Conservation (phyloP, 257 asterid genomes). For the Lycium ferocissimum region DNA sequence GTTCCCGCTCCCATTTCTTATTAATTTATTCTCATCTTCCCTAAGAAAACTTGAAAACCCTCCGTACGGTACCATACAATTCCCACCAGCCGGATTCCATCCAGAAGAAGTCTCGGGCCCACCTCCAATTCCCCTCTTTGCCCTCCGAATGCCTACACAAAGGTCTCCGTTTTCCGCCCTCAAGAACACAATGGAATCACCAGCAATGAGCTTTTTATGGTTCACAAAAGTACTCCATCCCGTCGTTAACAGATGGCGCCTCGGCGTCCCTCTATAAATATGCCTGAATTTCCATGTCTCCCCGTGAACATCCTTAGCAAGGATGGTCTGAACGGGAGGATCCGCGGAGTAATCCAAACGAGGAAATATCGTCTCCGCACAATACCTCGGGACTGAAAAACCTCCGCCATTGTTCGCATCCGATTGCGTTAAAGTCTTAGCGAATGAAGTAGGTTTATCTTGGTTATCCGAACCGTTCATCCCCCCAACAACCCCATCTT, state of each 20-base stretch:
- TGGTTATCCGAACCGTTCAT: slow-evolving; percentile 46
- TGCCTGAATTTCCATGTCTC: slow-evolving; percentile 94
- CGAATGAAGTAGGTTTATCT: slow-evolving; percentile 78
- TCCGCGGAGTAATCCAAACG: slow-evolving; percentile 73
- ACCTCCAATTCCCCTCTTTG: slow-evolving; percentile 75
- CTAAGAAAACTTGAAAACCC: slow-evolving; percentile 68
- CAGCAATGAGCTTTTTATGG: slow-evolving; percentile 91
- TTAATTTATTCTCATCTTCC: slow-evolving; percentile 60
- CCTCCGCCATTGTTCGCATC: slow-evolving; percentile 98
- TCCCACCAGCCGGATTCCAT: slow-evolving; percentile 64
- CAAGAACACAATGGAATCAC: slow-evolving; percentile 89
- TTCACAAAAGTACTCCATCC: slow-evolving; percentile 98
- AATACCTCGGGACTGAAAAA: slow-evolving; percentile 90
- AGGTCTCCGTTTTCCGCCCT: slow-evolving; percentile 85
- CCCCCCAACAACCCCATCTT: slow-evolving; percentile 47
- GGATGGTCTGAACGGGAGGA: slow-evolving; percentile 86
- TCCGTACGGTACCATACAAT: slow-evolving; percentile 59
- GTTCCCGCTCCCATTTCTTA: slow-evolving; percentile 45
- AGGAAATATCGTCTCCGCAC: slow-evolving; percentile 91
- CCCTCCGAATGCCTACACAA: slow-evolving; percentile 86
- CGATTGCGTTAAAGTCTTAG: slow-evolving; percentile 87
- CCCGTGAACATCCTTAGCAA: slow-evolving; percentile 93
- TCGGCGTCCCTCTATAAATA: slow-evolving; percentile 89
- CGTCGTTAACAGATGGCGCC: slow-evolving; percentile 92
- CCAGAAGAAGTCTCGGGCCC: slow-evolving; percentile 66